These are phyloP conservation scores for Ilyonectria mors-panacis DNA, from an alignment of 2,329 filamentous ascomycete species.

Conservation along the genomic window DNA sequence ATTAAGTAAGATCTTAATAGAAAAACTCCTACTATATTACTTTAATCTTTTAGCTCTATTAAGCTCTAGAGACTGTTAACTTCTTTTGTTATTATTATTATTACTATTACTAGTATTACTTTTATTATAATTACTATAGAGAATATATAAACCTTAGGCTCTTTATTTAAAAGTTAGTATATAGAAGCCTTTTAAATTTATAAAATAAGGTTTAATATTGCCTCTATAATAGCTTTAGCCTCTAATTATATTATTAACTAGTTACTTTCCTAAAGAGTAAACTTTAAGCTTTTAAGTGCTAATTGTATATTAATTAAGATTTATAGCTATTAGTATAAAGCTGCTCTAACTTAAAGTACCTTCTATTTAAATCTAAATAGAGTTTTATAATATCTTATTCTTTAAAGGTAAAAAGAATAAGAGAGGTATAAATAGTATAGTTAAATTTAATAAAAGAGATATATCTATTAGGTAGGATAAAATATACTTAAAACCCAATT, in stretches of 20 bases:
- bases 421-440: background rate
- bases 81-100: background rate
- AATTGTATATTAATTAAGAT: background rate
- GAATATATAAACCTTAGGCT: background rate
- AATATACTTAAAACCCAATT: background rate
- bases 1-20: no score
- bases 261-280: background rate
- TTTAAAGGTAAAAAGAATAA: background rate
- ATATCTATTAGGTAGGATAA: background rate
- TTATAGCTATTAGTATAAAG: background rate
- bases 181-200: background rate
- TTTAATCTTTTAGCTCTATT: background rate
- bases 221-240: background rate
- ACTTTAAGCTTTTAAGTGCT: background rate
- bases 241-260: background rate
- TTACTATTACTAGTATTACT: background rate
- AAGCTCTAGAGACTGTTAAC: background rate
- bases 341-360: background rate
- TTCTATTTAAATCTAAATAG: background rate
- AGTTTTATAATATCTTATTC: background rate
- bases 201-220: background rate
- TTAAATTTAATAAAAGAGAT: background rate
- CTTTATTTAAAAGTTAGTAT: background rate
- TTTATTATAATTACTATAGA: background rate
- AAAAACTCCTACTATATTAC: no score